These are phyloP conservation scores for Stagonosporopsis vannaccii DNA, from an alignment of 2,329 filamentous ascomycete species.

Conservation along the genomic window DNA sequence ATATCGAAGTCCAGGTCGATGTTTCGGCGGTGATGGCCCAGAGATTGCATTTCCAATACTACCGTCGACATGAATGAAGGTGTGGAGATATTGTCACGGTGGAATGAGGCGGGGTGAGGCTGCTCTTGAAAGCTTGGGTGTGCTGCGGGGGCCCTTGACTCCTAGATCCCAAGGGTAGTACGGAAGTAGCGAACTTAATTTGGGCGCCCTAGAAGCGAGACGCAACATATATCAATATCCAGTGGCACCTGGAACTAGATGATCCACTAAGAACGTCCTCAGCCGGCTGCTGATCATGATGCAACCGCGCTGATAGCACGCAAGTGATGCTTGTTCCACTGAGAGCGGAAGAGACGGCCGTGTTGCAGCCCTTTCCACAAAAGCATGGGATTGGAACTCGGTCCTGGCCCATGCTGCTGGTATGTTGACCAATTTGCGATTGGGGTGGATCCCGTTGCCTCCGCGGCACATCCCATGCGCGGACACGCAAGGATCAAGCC, in stretches of 20 bases:
- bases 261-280: neutral
- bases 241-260: neutral
- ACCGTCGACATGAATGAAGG: constrained; percentile 8
- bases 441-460: neutral
- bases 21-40: neutral
- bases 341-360: neutral
- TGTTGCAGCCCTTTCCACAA: constrained; percentile 3
- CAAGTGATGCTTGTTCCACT: neutral
- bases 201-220: neutral
- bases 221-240: neutral
- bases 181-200: neutral
- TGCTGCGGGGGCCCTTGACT: neutral
- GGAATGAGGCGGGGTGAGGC: neutral
- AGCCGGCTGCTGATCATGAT: constrained; percentile 12
- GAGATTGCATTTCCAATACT: constrained; percentile 6
- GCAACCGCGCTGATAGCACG: constrained; percentile 6
- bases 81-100: neutral
- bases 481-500: neutral
- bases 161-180: neutral
- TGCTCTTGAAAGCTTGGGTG: neutral
- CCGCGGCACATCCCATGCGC: neutral
- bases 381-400: neutral
- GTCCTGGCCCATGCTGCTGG: neutral
- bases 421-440: neutral
- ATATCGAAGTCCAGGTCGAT: constrained; percentile 1